Percentiles rank a stretch among this genome's conserved stretches.
These are phyloP conservation scores for Aureobasidium sp. DNA, from an alignment of 2,329 filamentous ascomycete species.

Conservation along the genomic window DNA sequence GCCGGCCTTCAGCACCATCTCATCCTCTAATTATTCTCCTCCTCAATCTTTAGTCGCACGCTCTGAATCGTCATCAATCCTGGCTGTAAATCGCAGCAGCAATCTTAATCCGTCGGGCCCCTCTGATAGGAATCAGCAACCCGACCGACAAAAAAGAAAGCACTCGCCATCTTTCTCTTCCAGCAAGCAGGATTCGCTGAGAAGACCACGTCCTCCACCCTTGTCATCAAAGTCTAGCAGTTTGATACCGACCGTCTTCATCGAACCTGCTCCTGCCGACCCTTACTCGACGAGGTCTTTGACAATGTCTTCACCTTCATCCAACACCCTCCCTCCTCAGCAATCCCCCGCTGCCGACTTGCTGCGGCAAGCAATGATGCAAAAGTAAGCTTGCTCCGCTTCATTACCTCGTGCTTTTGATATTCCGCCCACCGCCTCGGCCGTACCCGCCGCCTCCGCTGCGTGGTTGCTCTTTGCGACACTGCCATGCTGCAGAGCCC, in stretches of 20 bases:
- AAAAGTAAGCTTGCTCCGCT: slow-evolving; percentile 44
- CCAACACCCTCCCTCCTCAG: slow-evolving; percentile 35
- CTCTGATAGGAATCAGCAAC: slow-evolving; percentile 8
- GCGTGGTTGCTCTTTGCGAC: background rate
- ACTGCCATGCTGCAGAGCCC: slow-evolving; percentile 3
- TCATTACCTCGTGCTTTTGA: slow-evolving; percentile 15
- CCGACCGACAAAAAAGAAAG: slow-evolving; percentile 10
- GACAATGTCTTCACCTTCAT: slow-evolving; percentile 26
- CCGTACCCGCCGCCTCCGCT: slow-evolving; percentile 2
- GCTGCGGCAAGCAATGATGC: slow-evolving; percentile 51
- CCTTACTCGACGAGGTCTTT: slow-evolving; percentile 22
- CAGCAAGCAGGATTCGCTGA: slow-evolving; percentile 16
- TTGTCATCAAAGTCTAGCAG: slow-evolving; percentile 35
- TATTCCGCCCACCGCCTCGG: slow-evolving; percentile 7
- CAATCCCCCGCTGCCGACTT: slow-evolving; percentile 47
- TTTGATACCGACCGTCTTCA: slow-evolving; percentile 40
- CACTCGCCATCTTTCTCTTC: slow-evolving; percentile 6
- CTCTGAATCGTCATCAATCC: slow-evolving; percentile 11
- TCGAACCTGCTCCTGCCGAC: slow-evolving; percentile 18
- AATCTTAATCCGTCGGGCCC: slow-evolving; percentile 10
- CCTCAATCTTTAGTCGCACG: slow-evolving; percentile 1
- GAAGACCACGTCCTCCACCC: slow-evolving; percentile 20
- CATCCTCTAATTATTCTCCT: slow-evolving; percentile 5
- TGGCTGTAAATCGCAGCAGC: slow-evolving; percentile 11
- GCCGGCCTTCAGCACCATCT: slow-evolving; percentile 2